A percentile compares a stretch with the other conserved stretches of the same genome.
Evolutionary conservation across 129 eudicot species (phyloP).

Genomic region (Flaveria trinervia): DNA sequence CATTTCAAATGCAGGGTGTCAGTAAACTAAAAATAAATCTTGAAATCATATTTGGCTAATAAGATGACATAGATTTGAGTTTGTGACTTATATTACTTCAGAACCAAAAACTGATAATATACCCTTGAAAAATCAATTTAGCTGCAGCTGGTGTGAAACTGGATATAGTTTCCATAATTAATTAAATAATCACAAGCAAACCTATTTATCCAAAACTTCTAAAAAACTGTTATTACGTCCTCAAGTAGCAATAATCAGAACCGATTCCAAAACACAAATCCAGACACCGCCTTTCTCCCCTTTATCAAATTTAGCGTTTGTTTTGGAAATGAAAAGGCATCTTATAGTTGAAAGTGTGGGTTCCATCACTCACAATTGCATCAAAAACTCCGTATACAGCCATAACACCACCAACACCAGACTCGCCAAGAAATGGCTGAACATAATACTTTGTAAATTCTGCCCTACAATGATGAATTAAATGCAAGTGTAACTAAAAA

Average conservation of each 20-base stretch:
- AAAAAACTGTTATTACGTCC: not conserved
- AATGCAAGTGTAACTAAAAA: slow-evolving; percentile 13
- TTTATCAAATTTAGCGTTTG: slow-evolving; percentile 1
- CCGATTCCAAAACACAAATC: not conserved
- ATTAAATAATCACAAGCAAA: not conserved
- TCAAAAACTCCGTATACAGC: slow-evolving; percentile 92
- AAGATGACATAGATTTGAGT: not conserved
- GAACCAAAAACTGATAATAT: not conserved
- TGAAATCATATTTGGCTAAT: not conserved
- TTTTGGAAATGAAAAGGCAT: not conserved
- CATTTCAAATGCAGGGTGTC: slow-evolving; percentile 24
- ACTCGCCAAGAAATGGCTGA: slow-evolving; percentile 83
- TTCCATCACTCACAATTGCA: slow-evolving; percentile 73
- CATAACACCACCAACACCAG: slow-evolving; percentile 97
- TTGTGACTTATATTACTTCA: not conserved
- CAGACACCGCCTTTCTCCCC: not conserved
- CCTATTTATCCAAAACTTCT: not conserved
- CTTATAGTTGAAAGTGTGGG: slow-evolving; percentile 8
- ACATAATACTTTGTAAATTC: slow-evolving; percentile 82
- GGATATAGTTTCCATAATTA: not conserved
- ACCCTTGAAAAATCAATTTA: not conserved
- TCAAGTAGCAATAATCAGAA: not conserved
- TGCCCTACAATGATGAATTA: slow-evolving; percentile 57
- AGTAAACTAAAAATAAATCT: slow-evolving; percentile 16
- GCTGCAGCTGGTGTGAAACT: not conserved